Evolutionary conservation across 371 early-diverging fungal species (phyloP), one percentile per base, ranked within the genome.

Genomic region (Mortierella sp.): DNA sequence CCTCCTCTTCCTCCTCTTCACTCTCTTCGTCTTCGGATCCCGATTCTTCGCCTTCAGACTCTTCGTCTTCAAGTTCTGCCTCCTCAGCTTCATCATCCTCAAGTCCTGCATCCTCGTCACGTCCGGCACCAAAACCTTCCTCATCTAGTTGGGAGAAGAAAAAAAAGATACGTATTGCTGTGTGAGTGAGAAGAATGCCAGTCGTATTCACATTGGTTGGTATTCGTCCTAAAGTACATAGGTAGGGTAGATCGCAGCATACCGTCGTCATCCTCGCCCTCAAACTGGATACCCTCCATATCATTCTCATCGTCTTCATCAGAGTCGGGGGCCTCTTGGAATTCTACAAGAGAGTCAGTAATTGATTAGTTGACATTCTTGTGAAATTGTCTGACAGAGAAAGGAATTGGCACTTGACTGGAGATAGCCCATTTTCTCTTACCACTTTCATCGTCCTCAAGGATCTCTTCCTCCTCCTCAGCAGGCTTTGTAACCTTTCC

Each of bases 71-170:
- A 18, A 82, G 68, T 16, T 81, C 77, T 21, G 72, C 81, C 46
- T 68, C 81, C 44, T 83, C 83, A 11, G 74, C 86, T 43, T 84
- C 81, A 28, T 82, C 81, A 47, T 81, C 82, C 47, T 81, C 84
- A 58, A 85, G 60, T 67, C 82, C 75, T 57, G 80, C 82, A 37
- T 85, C 63, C 53, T 84, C 74, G 64, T 86, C 77, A 64, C 85
- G 84, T 56, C 86, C 88, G 60, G 73, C 86, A 55, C 88, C 89
- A 70, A 90, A 90, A 6, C 86, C 88, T 66, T 89, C 89, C 1
- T 74, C 82, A n/a, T 70, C 81, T 65, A 64, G 25, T 28, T 12
- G 19, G 19, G 2, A 51, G 15, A 9, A 4, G 19, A 23, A 23
- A 19, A n/a, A 18, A 51, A 19, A 29, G 48, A 6, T 43, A 4